Conservation (phyloP, 345 rosid genomes). For the Theobroma cacao region DNA sequence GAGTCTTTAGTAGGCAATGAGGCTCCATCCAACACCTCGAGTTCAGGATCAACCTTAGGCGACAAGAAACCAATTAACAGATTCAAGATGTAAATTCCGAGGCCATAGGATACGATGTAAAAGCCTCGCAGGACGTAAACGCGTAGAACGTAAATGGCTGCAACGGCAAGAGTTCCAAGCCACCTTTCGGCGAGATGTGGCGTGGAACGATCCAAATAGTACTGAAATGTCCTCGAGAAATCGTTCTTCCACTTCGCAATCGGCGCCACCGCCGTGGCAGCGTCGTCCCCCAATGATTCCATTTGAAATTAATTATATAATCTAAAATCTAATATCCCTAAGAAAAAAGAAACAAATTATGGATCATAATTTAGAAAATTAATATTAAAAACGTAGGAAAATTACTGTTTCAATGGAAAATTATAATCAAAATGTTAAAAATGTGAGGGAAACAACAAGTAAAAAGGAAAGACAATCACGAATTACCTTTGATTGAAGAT, state of each 20-base stretch:
- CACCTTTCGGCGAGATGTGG: conserved; percentile 44
- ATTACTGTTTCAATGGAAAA: no score
- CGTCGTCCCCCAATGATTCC: conserved; percentile 43
- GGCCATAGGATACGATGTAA: conserved; percentile 41
- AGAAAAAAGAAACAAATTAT: background rate
- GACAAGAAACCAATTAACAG: conserved; percentile 50
- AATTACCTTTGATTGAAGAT: background rate
- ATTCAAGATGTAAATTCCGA: conserved; percentile 48
- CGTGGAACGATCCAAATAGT: conserved; percentile 54
- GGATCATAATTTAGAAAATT: background rate
- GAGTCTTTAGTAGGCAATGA: conserved; percentile 48
- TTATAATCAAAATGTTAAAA: background rate
- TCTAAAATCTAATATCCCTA: background rate
- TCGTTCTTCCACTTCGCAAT: conserved; percentile 48
- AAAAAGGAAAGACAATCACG: background rate
- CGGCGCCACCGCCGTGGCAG: conserved; percentile 32
- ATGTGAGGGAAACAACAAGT: background rate
- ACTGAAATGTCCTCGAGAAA: conserved; percentile 44
- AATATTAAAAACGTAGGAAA: background rate
- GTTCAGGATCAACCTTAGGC: conserved; percentile 50
- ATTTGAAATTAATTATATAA: conserved; percentile 6
- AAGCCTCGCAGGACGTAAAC: conserved; percentile 40
- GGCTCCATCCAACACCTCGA: conserved; percentile 45
- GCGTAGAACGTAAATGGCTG: conserved; percentile 34
- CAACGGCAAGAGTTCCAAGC: conserved; percentile 39